Evolutionary conservation across 352 stramenopile species (phyloP).

Genomic region (Phytopythium oedochilum): DNA sequence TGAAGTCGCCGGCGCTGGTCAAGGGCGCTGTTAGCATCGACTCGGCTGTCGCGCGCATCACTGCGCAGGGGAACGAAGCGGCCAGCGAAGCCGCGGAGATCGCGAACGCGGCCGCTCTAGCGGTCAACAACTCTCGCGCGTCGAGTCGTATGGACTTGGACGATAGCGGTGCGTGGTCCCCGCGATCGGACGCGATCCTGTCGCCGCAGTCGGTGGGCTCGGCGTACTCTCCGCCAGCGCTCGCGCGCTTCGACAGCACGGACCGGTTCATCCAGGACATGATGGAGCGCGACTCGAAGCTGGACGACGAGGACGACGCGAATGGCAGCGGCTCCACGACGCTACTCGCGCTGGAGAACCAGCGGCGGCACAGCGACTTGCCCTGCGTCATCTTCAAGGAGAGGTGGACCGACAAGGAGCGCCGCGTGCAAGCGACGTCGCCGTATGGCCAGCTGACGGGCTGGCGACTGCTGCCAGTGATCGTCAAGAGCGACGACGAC

Average conservation of each 20-base stretch:
- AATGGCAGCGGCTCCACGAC: slow-evolving; percentile 12
- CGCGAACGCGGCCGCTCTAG: not conserved
- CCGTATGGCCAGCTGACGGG: slow-evolving; percentile 76
- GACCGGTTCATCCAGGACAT: slow-evolving; percentile 67
- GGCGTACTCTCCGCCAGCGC: slow-evolving; percentile 43
- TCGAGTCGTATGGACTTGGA: slow-evolving; percentile 13
- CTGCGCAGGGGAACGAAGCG: not conserved
- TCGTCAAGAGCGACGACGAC: slow-evolving; percentile 99
- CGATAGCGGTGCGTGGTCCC: slow-evolving; percentile 43
- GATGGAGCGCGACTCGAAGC: slow-evolving; percentile 67
- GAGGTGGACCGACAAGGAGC: slow-evolving; percentile 93
- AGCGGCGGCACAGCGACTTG: slow-evolving; percentile 17
- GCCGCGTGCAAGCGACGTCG: slow-evolving; percentile 84
- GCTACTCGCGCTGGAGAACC: not conserved
- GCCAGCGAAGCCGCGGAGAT: not conserved
- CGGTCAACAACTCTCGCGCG: not conserved
- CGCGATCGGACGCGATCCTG: slow-evolving; percentile 46
- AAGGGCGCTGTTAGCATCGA: slow-evolving; percentile 49
- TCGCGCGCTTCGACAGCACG: slow-evolving; percentile 72
- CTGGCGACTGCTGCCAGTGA: slow-evolving; percentile 92
- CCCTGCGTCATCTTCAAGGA: slow-evolving; percentile 92
- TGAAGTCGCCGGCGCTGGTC: slow-evolving; percentile 18
- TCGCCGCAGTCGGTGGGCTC: slow-evolving; percentile 59
- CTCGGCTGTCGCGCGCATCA: slow-evolving; percentile 16
- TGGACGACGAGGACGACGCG: slow-evolving; percentile 49